Percentiles rank a stretch among this genome's conserved stretches.
Evolutionary conservation across 768 basidiomycete genomes (phyloP).

Genomic region (Phlegmacium glaucopus): DNA sequence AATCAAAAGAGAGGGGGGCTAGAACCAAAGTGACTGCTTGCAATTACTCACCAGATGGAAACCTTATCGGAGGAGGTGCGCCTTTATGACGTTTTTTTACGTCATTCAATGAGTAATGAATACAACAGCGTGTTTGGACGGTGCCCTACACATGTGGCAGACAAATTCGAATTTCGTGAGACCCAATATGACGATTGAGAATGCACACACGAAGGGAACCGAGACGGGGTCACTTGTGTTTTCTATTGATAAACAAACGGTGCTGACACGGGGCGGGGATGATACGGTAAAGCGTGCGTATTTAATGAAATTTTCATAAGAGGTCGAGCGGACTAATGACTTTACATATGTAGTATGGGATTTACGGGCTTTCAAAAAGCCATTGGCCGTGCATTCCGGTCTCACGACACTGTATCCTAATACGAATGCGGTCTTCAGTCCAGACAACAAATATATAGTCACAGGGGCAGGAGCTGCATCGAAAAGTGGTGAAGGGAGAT

Average conservation of each 20-base stretch:
- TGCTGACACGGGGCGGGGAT: conserved; percentile 91
- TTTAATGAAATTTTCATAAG: conserved; percentile 6
- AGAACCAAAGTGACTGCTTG: conserved; percentile 89
- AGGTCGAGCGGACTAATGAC: conserved; percentile 4
- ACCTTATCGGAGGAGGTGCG: conserved; percentile 81
- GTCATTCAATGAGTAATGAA: conserved; percentile 12
- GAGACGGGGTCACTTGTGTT: conserved; percentile 88
- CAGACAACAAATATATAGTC: conserved; percentile 85
- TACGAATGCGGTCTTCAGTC: conserved; percentile 94
- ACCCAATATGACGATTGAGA: conserved; percentile 82
- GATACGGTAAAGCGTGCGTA: conserved; percentile 91
- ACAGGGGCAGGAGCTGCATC: conserved; percentile 74
- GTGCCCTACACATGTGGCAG: conserved; percentile 92
- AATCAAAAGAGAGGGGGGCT: conserved; percentile 92
- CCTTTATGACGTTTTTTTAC: conserved; percentile 11
- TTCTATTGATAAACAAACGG: conserved; percentile 80
- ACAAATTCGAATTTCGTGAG: conserved; percentile 90
- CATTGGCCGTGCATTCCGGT: conserved; percentile 62
- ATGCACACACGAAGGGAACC: conserved; percentile 81
- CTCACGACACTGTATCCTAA: conserved; percentile 82
- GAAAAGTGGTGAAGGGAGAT: conserved; percentile 65
- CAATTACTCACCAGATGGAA: conserved; percentile 88
- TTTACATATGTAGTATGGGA: conserved; percentile 77
- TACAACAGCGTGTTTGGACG: conserved; percentile 78
- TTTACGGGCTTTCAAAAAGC: conserved; percentile 85